Evolutionary conservation across 768 basidiomycete genomes (phyloP), one percentile per base, ranked within the genome.

Genomic region (Panaeolus papilionaceus): DNA sequence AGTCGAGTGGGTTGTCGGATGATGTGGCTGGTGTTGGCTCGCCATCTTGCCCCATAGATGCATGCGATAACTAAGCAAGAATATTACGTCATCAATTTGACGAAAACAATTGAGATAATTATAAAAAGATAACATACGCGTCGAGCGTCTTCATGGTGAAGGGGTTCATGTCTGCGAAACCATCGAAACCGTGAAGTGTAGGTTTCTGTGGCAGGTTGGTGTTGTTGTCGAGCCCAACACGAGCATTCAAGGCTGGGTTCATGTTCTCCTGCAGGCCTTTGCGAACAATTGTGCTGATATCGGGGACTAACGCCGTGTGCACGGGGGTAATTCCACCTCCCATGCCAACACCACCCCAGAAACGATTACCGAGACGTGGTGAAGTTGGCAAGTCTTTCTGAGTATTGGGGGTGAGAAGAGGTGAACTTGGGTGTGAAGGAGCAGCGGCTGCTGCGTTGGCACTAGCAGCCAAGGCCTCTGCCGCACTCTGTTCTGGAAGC

Each of bases 21-120:
- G 75, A 68, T 77, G 67, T 70, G 75, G 64, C 47, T 80, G 80
- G 26, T 87, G 91, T 71, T 94, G 94, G 38, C 88, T 84, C 0
- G 94, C 94, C 89, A 97, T 93, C 79, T 92, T 88, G 39, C 90
- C 88, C 96, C 95, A 97, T 0, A 98, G 83, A 69, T 97, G 95
- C 92, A 95, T 95, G 47, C 95, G 87, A 75, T 91, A 91, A 11
- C 87, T 88, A 69, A 65, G 33, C 62, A 44, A 62, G 9, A 45
- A 58, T 58, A 67, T 61, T 64, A 71, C 63, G 61, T 68, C 45
- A 64, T 66, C 12, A 54, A 49, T 51, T 37, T 49, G 65, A 47
- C 62, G 64, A 68, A 65, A 67, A 62, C 16, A 38, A 64, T 45
- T 58, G 23, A 69, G 45, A 64, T 26, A 61, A 49, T 23, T 23